Percentiles rank a stretch among this genome's conserved stretches.
Evolutionary conservation across 306 rosid genomes (phyloP).

Genomic region (Ammopiptanthus mongolicus): DNA sequence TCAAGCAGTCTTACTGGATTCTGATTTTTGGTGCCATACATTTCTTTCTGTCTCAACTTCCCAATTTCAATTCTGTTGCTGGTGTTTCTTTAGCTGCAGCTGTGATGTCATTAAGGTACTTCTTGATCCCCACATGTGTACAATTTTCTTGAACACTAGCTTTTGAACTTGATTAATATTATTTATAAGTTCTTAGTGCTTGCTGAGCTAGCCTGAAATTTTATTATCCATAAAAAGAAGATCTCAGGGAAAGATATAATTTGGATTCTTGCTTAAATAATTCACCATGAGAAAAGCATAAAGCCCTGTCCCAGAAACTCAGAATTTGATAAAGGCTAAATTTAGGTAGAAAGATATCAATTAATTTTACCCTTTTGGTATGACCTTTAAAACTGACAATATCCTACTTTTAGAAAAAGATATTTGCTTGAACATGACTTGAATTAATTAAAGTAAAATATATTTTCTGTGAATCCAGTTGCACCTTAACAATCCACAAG

Average conservation of each 20-base stretch:
- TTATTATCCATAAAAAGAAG: background rate
- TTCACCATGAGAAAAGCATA: slow-evolving; percentile 11
- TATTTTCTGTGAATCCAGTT: background rate
- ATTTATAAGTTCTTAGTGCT: background rate
- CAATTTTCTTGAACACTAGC: background rate
- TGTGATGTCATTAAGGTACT: slow-evolving; percentile 77
- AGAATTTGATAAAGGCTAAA: background rate
- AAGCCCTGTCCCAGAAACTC: background rate
- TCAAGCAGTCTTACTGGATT: slow-evolving; percentile 83
- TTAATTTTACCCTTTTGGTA: background rate
- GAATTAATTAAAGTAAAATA: background rate
- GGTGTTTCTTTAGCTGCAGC: slow-evolving; percentile 95
- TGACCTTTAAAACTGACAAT: background rate
- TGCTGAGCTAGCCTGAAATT: background rate
- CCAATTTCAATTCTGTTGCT: slow-evolving; percentile 89
- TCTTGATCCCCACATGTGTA: background rate
- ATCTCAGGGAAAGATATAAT: background rate
- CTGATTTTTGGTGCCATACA: slow-evolving; percentile 76
- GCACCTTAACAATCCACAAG: background rate
- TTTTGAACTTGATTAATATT: background rate
- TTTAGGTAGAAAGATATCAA: background rate
- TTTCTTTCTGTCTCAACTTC: slow-evolving; percentile 92
- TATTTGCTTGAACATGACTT: background rate
- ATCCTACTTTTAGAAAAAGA: background rate
- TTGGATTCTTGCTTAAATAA: slow-evolving; percentile 14